phyloP scores from a whole-genome alignment of 306 rosid species.

The Myrica gale region DNA sequence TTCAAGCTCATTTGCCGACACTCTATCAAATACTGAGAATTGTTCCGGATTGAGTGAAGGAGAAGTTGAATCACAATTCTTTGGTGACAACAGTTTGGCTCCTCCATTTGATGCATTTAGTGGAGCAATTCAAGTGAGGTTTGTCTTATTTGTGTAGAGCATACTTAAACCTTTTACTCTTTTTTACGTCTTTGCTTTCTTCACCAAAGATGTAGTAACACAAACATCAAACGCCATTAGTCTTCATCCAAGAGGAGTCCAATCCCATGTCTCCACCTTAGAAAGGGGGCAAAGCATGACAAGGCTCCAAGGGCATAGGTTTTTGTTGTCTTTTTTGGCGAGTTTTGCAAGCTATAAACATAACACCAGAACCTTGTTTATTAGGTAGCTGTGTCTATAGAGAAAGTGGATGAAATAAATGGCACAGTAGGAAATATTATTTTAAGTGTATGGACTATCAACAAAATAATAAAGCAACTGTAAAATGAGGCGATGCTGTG shows the following conservation, averaged over 20 bases:
- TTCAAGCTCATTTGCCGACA: conserved; percentile 79
- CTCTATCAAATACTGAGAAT: conserved; percentile 52
- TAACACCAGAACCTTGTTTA: neutral
- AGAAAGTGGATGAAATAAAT: neutral
- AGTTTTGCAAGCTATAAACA: too few species aligned
- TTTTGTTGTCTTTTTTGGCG: neutral
- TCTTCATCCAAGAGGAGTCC: neutral
- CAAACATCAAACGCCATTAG: neutral
- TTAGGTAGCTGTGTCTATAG: neutral
- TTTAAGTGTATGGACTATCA: neutral
- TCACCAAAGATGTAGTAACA: conserved; percentile 13
- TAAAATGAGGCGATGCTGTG: neutral
- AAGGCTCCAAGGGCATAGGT: neutral
- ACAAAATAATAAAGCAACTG: neutral
- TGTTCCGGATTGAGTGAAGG: conserved; percentile 62
- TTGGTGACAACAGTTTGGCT: conserved; percentile 45
- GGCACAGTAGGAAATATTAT: neutral
- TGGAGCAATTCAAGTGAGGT: conserved; percentile 57
- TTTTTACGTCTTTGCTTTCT: conserved; percentile 3
- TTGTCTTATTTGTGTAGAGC: neutral
- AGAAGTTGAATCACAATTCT: conserved; percentile 70
- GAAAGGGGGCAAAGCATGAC: neutral
- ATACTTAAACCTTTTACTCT: neutral
- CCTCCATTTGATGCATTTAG: conserved; percentile 45
- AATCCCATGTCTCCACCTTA: neutral